Base-by-base conservation (phyloP, 2,329 filamentous ascomycete species). In the Hypoxylon sp. region DNA sequence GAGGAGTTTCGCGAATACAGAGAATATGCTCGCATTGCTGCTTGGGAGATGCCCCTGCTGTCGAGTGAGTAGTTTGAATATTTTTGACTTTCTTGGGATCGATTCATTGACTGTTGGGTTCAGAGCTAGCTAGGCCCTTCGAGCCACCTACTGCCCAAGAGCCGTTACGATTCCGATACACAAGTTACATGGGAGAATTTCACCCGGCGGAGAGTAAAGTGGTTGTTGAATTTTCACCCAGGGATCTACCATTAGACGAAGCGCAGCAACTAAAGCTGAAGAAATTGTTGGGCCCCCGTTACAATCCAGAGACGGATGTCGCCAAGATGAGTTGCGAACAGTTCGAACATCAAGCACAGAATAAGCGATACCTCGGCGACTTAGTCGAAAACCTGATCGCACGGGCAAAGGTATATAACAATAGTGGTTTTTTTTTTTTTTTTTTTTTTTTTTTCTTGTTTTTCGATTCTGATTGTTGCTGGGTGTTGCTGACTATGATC, bases 21-120 rank as follows among this genome's bases (percentile, higher is more conserved):
- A 82, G 89, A 97, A 74, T 97, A 97, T 78, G 90, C 92, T 49
- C 87, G 96, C 54, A 84, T 97, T 71, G 89, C 92, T 48, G 93
- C 93, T 22, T 99, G 96, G 94, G 96, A 99, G 79, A 92, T 99
- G 91, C 96, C 96, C 8, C 81, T 97, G 67, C 83, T 99, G 64
- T 88, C 90, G 62, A 92, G 94, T 97, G 87, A 78, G 92, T 84
- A 22, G n/a, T 49, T 18, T n/a, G 18, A 40, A 46, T 26, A 4
- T 18, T n/a, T n/a, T n/a, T 24, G 16, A 12, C 3, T 28, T n/a
- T 2, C 20, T 40, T 8, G n/a, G 16, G 16, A 36, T 32, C 20
- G 11, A 22, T 38, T 24, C 18, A 59, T 56, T 69, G 48, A 67
- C 57, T 20, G 11, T 42, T 45, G 14, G 36, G 26, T 3, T n/a